Percentiles rank a stretch among this genome's conserved stretches.
Conservation (phyloP, 176 grass and related monocot genomes). For the Carex kokanica region DNA sequence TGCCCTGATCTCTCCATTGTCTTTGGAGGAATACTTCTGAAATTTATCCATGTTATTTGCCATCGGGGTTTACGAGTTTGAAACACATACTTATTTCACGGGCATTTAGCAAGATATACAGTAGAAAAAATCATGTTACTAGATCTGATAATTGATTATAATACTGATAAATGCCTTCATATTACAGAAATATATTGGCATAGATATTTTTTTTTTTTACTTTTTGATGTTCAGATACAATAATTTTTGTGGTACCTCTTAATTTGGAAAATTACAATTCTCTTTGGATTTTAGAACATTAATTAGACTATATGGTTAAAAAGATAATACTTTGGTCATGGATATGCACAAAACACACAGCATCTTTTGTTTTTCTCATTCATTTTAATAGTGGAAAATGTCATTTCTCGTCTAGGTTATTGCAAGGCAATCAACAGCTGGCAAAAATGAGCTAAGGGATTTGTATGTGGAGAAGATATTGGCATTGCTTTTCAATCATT, state of each 20-base stretch:
- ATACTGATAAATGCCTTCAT: neutral
- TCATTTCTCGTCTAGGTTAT: slow-evolving; percentile 51
- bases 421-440: slow-evolving; percentile 65
- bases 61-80: neutral
- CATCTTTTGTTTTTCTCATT: neutral
- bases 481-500: slow-evolving; percentile 85
- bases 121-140: neutral
- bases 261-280: neutral
- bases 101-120: neutral
- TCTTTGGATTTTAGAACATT: slow-evolving; percentile 10
- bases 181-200: neutral
- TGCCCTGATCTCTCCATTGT: neutral
- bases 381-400: slow-evolving; percentile 3
- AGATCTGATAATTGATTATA: neutral
- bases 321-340: neutral
- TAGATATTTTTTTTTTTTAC: neutral
- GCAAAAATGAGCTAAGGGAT: slow-evolving; percentile 68
- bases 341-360: neutral
- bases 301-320: neutral
- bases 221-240: neutral
- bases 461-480: slow-evolving; percentile 86
- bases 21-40: neutral
- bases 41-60: neutral
- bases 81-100: neutral
- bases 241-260: neutral